phyloP scores from a whole-genome alignment of 2,329 filamentous ascomycete species.

The Talaromyces sp. region DNA sequence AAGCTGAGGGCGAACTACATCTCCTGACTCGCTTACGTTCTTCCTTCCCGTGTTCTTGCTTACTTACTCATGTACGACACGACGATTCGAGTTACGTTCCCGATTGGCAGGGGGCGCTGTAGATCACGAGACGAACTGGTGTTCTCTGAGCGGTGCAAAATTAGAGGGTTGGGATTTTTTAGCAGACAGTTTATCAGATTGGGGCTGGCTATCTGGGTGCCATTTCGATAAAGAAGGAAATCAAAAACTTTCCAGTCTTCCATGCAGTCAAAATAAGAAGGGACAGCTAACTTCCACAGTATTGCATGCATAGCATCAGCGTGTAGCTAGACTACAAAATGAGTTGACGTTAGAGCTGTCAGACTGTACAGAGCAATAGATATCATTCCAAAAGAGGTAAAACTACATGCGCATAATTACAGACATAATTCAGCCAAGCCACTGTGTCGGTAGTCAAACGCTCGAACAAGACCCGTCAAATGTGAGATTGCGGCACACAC shows the following conservation, averaged over 20 bases:
- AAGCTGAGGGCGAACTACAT: background rate
- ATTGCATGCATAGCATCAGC: background rate
- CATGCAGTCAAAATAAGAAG: background rate
- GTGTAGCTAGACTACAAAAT: background rate
- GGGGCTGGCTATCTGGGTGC: background rate
- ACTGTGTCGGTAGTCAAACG: conserved; percentile 80
- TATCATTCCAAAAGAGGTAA: conserved; percentile 9
- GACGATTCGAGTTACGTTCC: background rate
- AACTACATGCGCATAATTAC: conserved; percentile 2
- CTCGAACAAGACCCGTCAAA: conserved; percentile 73
- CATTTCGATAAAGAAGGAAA: background rate
- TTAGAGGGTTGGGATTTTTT: background rate
- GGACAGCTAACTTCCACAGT: background rate
- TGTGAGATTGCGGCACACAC: conserved; percentile 77
- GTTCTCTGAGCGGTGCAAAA: background rate
- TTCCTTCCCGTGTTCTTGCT: conserved; percentile 4
- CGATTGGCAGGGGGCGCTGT: conserved; percentile 7
- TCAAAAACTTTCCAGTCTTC: background rate
- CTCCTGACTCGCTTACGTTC: conserved; percentile 8
- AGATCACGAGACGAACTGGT: conserved; percentile 5
- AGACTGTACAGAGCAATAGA: background rate
- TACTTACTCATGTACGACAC: conserved; percentile 12
- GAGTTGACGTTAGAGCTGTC: background rate
- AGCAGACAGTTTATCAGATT: background rate
- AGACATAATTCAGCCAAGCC: conserved; percentile 40